Conservation (phyloP, 805 yeast species). For the Ogataea populi-albae region DNA sequence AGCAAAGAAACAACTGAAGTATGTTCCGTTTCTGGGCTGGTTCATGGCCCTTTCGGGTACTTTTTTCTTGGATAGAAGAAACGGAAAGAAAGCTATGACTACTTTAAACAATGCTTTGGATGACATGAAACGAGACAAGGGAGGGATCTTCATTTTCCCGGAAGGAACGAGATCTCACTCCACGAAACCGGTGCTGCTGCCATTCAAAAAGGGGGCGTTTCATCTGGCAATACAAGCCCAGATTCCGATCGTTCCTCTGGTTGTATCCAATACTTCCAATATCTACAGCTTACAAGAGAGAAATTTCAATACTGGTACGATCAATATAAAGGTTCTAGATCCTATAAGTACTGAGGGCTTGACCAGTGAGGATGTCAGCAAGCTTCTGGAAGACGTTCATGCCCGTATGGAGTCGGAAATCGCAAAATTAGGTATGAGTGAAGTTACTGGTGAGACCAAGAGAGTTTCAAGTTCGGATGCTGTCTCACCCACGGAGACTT, state of each 20-base stretch:
- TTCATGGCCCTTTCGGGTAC: slow-evolving; percentile 91
- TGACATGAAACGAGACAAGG: slow-evolving; percentile 56
- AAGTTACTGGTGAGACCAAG: slow-evolving; percentile 24
- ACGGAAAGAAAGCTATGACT: slow-evolving; percentile 68
- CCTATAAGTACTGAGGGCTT: slow-evolving; percentile 74
- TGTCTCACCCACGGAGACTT: slow-evolving; percentile 4
- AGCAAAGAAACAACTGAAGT: slow-evolving; percentile 80
- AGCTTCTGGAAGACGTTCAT: slow-evolving; percentile 54
- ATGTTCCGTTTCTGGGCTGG: slow-evolving; percentile 93
- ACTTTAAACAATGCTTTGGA: slow-evolving; percentile 71
- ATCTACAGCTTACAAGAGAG: slow-evolving; percentile 58
- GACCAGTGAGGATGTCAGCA: slow-evolving; percentile 67
- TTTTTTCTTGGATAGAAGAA: slow-evolving; percentile 81
- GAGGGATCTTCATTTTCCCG: slow-evolving; percentile 87
- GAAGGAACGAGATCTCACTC: slow-evolving; percentile 94
- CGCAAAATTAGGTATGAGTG: slow-evolving; percentile 43
- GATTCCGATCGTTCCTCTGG: slow-evolving; percentile 86
- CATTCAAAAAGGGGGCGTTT: slow-evolving; percentile 97
- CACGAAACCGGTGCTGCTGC: slow-evolving; percentile 63
- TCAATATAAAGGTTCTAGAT: slow-evolving; percentile 73
- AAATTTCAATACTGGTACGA: slow-evolving; percentile 74
- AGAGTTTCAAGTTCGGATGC: slow-evolving; percentile 4
- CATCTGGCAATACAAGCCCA: slow-evolving; percentile 92
- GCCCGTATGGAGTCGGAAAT: slow-evolving; percentile 50
- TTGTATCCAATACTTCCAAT: slow-evolving; percentile 80